Base-by-base conservation (phyloP, 352 stramenopile species). In the Phytophthora tentaculata region DNA sequence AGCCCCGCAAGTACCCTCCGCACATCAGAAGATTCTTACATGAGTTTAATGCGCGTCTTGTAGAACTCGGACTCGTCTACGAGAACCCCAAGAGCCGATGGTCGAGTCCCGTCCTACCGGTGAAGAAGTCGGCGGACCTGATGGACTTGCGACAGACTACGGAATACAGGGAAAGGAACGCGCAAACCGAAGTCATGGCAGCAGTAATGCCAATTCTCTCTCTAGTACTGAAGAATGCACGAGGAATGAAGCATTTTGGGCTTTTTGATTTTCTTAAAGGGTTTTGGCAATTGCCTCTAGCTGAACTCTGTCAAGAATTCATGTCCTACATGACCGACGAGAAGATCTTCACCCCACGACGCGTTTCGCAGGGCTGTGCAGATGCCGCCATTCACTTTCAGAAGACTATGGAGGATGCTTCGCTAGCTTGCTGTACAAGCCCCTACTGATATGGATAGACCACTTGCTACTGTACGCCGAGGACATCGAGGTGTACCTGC, bases 281-380 rank as follows among this genome's bases (percentile, higher is more conserved):
- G 19, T 52, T 52, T 20, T 20, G 16, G 16, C 14, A 20, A 20
- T 9, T 45, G 14, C 39, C 39, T 3, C 16, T 45, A 9, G 14
- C 14, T 9, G 39, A 29, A 5, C 12, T 17, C 45, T 10, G 45
- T 32, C 45, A 52, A 32, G 22, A 52, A 14, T 32, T n/a, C 20
- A 23, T 52, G 5, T 52, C 45, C 22, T 52, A 52, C 22, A 52
- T 52, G 45, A 52, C 22, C 20, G 45, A 52, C 12, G 13, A 52
- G 45, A 32, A 32, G 1, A 32, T 52, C 22, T 32, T 32, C 12
- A 52, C 45, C 19, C 45, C 45, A 20, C 20, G n/a, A n/a, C n/a
- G 22, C 13, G 10, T n/a, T n/a, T n/a, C 17, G 19, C 28, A 49
- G 43, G 44, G 43, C 5, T 49, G 43, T 10, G 8, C 0, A 4